Percentiles rank a stretch among this genome's conserved stretches.
Conservation (phyloP, 2,329 filamentous ascomycete species). For the Claviceps maximensis region DNA sequence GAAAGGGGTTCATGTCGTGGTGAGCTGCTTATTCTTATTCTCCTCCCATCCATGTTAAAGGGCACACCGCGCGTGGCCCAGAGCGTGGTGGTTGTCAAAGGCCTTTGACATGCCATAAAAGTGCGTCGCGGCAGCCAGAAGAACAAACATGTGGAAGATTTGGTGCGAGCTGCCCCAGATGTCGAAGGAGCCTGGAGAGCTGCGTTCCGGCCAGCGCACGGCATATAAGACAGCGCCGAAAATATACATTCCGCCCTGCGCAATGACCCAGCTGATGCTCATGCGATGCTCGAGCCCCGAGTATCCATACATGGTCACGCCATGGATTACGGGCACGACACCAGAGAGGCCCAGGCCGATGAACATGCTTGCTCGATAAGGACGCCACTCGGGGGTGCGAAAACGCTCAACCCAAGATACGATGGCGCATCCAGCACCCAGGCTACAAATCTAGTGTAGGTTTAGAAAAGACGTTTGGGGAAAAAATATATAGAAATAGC, state of each 20-base stretch:
- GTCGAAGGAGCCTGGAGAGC: constrained; percentile 67
- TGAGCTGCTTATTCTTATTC: no score
- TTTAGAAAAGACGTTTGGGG: background rate
- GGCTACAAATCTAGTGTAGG: constrained; percentile 51
- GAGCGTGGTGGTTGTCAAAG: constrained; percentile 71
- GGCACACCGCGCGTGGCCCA: constrained; percentile 38
- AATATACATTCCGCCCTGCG: constrained; percentile 76
- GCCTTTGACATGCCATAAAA: constrained; percentile 69
- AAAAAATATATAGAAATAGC: no score
- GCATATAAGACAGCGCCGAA: constrained; percentile 78
- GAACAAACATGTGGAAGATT: constrained; percentile 83
- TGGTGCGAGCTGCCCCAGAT: constrained; percentile 91
- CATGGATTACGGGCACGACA: constrained; percentile 71
- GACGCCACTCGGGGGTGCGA: constrained; percentile 69
- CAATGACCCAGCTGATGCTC: constrained; percentile 65
- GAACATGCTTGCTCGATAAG: constrained; percentile 82
- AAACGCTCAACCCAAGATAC: constrained; percentile 75
- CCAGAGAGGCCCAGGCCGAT: constrained; percentile 75
- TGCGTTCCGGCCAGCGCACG: constrained; percentile 72
- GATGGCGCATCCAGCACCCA: constrained; percentile 62
- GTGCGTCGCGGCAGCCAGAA: constrained; percentile 71
- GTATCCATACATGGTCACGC: constrained; percentile 53
- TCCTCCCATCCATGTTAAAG: constrained; percentile 7
- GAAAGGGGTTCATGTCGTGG: no score
- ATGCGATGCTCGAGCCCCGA: constrained; percentile 56